Percentiles rank a stretch among this genome's conserved stretches.
phyloP scores from a whole-genome alignment of 1,139 yeast genomes.

The Saccharomyces hybrid region DNA sequence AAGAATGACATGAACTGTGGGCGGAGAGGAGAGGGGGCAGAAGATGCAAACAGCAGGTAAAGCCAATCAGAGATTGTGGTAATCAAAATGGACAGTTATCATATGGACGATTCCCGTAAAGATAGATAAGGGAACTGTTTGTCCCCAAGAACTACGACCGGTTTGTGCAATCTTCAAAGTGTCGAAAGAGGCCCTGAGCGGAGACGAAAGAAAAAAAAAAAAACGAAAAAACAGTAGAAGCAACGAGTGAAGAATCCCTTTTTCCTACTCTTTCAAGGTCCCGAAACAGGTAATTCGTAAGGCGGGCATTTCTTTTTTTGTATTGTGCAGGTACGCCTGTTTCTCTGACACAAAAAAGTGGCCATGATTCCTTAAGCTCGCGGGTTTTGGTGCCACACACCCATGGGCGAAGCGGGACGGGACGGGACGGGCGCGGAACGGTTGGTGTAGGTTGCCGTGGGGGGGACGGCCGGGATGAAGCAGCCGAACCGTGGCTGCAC shows the following conservation, averaged over 20 bases:
- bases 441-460: no score
- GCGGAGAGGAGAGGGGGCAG: neutral
- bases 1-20: neutral
- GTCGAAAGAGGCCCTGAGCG: neutral
- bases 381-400: neutral
- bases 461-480: neutral
- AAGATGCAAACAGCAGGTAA: neutral
- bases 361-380: neutral
- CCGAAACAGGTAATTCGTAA: neutral
- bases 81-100: neutral
- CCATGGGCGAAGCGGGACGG: neutral
- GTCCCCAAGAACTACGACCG: neutral
- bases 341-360: neutral
- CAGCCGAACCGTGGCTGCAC: neutral
- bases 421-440: no score
- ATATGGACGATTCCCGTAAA: neutral
- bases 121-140: neutral
- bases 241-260: neutral
- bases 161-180: neutral
- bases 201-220: neutral
- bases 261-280: neutral
- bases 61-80: neutral
- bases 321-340: neutral
- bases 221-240: neutral
- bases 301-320: neutral